Evolutionary conservation across 192 early-diverging fungal genomes (phyloP).

Genomic region (Podila minutissima): DNA sequence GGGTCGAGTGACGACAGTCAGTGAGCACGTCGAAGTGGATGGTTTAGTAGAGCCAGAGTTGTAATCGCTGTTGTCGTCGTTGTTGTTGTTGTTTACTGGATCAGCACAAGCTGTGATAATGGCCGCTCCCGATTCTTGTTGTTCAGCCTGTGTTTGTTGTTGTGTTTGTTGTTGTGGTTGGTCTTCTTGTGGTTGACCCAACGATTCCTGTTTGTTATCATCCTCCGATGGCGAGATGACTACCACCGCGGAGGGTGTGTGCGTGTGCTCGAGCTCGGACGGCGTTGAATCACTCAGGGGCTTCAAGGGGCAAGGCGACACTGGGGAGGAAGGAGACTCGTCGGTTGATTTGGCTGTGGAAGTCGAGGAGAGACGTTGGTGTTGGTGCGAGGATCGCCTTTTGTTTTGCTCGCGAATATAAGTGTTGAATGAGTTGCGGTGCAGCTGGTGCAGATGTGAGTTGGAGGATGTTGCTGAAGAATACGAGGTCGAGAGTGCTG

Average conservation of each 20-base stretch:
- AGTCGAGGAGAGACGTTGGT: background rate
- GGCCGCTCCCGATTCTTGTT: background rate
- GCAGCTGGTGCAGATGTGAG: conserved; percentile 17
- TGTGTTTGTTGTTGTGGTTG: conserved; percentile 2
- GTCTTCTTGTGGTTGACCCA: conserved; percentile 4
- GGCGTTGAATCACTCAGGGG: conserved; percentile 1
- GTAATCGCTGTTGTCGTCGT: background rate
- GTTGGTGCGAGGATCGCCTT: conserved; percentile 16
- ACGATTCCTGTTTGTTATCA: background rate
- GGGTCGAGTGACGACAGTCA: conserved; percentile 28
- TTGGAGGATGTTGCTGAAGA: background rate
- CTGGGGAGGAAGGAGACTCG: conserved; percentile 15
- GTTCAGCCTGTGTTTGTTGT: background rate
- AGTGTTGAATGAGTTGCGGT: conserved; percentile 29
- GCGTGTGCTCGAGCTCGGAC: conserved; percentile 1
- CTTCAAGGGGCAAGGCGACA: background rate
- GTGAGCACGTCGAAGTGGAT: conserved; percentile 11
- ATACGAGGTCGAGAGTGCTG: background rate
- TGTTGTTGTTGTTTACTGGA: background rate
- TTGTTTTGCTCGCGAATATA: conserved; percentile 13
- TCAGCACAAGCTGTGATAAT: background rate
- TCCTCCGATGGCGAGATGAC: background rate
- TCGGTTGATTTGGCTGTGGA: background rate
- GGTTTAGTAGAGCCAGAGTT: background rate
- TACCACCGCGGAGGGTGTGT: conserved; percentile 2